Evolutionary conservation across 495 filamentous ascomycete species (phyloP).

Genomic region (Mycothermus thermophilus): DNA sequence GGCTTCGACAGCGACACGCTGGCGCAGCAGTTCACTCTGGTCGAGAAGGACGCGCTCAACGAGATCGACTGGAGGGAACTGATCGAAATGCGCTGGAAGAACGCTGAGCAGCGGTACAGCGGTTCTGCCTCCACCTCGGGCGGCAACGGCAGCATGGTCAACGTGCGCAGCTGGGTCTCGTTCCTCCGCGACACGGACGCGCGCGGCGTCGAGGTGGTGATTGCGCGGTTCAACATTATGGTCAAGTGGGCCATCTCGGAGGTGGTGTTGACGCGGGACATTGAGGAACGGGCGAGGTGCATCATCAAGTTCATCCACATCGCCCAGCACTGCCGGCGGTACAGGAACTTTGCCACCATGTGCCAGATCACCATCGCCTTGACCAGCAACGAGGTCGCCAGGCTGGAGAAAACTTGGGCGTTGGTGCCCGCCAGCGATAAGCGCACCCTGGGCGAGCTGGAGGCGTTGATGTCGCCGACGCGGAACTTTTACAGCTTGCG

Average conservation of each 20-base stretch:
- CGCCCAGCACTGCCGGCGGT: conserved; percentile 65
- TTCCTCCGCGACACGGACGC: conserved; percentile 72
- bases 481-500: conserved; percentile 84
- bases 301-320: conserved; percentile 90
- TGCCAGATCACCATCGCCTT: conserved; percentile 86
- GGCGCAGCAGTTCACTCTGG: conserved; percentile 86
- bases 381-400: conserved; percentile 63
- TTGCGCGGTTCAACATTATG: conserved; percentile 92
- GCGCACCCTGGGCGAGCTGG: conserved; percentile 63
- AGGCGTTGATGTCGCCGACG: conserved; percentile 70
- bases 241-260: conserved; percentile 96
- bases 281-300: conserved; percentile 69
- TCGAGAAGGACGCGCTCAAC: conserved; percentile 90
- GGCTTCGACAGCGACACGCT: conserved; percentile 81
- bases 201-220: conserved; percentile 85
- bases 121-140: too few species aligned
- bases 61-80: conserved; percentile 97
- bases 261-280: conserved; percentile 66
- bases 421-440: conserved; percentile 58
- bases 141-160: conserved; percentile 35
- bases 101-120: conserved; percentile 47
- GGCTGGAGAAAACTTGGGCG: conserved; percentile 69
- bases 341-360: conserved; percentile 95
- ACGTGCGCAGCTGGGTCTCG: conserved; percentile 75
- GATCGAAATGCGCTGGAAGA: conserved; percentile 84